A percentile compares a stretch with the other conserved stretches of the same genome.
Evolutionary conservation across 805 yeast genomes (phyloP).

Genomic region (Pichia heedii): DNA sequence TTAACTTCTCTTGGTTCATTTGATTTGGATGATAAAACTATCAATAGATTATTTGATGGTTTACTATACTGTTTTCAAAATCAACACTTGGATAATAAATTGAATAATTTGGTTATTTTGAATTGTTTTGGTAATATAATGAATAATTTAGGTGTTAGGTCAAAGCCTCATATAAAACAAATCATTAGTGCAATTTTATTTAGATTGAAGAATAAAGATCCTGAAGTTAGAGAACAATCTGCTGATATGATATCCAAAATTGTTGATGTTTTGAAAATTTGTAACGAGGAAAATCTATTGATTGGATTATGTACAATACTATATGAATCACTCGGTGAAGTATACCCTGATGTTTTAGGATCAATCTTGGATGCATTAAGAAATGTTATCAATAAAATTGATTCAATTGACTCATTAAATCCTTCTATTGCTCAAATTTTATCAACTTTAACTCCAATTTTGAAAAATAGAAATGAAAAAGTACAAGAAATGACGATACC

Average conservation of each 20-base stretch:
- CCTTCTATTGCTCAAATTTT: slow-evolving; percentile 79
- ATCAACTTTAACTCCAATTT: slow-evolving; percentile 85
- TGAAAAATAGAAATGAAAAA: slow-evolving; percentile 80
- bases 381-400: slow-evolving; percentile 51
- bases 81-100: slow-evolving; percentile 47
- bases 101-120: slow-evolving; percentile 32
- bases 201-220: slow-evolving; percentile 60
- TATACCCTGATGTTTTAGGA: slow-evolving; percentile 87
- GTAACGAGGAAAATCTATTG: slow-evolving; percentile 56
- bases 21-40: slow-evolving; percentile 50
- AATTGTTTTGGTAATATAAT: slow-evolving; percentile 58
- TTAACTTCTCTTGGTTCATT: slow-evolving; percentile 41
- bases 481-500: slow-evolving; percentile 80
- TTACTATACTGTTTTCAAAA: slow-evolving; percentile 73
- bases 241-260: slow-evolving; percentile 64
- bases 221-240: slow-evolving; percentile 73
- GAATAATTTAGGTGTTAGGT: slow-evolving; percentile 50
- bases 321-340: slow-evolving; percentile 90
- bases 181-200: slow-evolving; percentile 65
- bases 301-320: slow-evolving; percentile 64
- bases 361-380: slow-evolving; percentile 68
- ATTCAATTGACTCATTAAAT: slow-evolving; percentile 45
- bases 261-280: slow-evolving; percentile 55
- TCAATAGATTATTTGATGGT: slow-evolving; percentile 71
- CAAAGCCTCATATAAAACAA: slow-evolving; percentile 63